Percentiles rank a stretch among this genome's conserved stretches.
phyloP scores from a whole-genome alignment of 805 yeast genomes.

The Hanseniaspora mollemarum region DNA sequence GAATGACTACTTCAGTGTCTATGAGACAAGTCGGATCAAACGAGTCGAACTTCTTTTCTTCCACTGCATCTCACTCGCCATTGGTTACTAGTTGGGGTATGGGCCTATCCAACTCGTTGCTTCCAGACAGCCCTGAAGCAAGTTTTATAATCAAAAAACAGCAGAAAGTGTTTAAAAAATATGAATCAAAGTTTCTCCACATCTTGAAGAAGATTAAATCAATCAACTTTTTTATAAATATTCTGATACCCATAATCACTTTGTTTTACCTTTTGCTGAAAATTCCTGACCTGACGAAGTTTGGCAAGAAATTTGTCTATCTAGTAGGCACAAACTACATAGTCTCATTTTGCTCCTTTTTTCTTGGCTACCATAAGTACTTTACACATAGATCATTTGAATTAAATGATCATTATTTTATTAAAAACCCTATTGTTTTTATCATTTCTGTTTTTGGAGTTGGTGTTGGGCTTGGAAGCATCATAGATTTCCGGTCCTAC shows the following conservation, averaged over 20 bases:
- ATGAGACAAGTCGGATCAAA: neutral
- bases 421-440: constrained; percentile 17
- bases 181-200: constrained; percentile 24
- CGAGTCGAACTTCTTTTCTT: neutral
- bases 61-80: neutral
- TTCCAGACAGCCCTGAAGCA: neutral
- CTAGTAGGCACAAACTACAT: constrained; percentile 9
- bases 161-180: constrained; percentile 12
- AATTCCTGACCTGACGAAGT: constrained; percentile 18
- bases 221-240: constrained; percentile 22
- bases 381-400: constrained; percentile 24
- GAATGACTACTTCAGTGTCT: neutral
- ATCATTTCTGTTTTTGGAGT: constrained; percentile 23
- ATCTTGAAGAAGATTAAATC: constrained; percentile 23
- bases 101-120: constrained; percentile 5
- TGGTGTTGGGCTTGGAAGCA: constrained; percentile 24
- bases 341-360: constrained; percentile 20
- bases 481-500: constrained; percentile 23
- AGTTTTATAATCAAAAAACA: constrained; percentile 8
- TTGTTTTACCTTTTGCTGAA: constrained; percentile 21
- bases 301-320: constrained; percentile 12
- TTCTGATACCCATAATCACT: constrained; percentile 22
- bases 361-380: constrained; percentile 25
- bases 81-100: constrained; percentile 1
- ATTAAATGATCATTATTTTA: constrained; percentile 15